Conservation (phyloP, 2,329 filamentous ascomycete species). For the Hypoxylon sp. region DNA sequence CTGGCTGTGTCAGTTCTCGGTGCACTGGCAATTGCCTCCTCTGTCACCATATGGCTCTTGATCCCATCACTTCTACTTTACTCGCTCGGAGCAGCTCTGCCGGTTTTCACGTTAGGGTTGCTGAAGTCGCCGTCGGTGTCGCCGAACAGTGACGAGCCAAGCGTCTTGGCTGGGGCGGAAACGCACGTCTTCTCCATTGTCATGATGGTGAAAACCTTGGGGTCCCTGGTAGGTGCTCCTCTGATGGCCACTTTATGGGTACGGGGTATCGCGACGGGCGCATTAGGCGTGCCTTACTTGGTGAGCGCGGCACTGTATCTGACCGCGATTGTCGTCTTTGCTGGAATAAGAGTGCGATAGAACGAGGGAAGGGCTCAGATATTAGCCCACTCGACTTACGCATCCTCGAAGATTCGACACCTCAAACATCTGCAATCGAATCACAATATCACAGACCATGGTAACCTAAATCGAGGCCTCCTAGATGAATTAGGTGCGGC, state of each 20-base stretch:
- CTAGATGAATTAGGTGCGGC: not conserved
- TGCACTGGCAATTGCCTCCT: slow-evolving; percentile 53
- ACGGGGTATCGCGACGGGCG: slow-evolving; percentile 49
- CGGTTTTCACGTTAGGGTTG: slow-evolving; percentile 58
- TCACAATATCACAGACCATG: no score
- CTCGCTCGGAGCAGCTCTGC: slow-evolving; percentile 57
- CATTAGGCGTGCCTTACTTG: slow-evolving; percentile 52
- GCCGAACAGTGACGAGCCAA: slow-evolving; percentile 26
- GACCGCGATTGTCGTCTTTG: slow-evolving; percentile 47
- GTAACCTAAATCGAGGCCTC: slow-evolving; percentile 8
- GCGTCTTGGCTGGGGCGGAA: slow-evolving; percentile 42
- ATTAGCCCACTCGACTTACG: not conserved
- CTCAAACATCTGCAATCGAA: not conserved
- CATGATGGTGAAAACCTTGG: slow-evolving; percentile 59
- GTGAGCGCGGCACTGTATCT: slow-evolving; percentile 51
- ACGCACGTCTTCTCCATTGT: slow-evolving; percentile 58
- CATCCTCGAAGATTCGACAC: not conserved
- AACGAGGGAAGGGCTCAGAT: not conserved
- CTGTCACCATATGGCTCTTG: slow-evolving; percentile 50
- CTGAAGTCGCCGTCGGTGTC: slow-evolving; percentile 54
- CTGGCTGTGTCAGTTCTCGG: slow-evolving; percentile 52
- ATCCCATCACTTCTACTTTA: slow-evolving; percentile 56
- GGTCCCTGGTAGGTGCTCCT: slow-evolving; percentile 56
- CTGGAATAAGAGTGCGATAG: slow-evolving; percentile 35
- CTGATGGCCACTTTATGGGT: slow-evolving; percentile 59